phyloP scores from a whole-genome alignment of 2,329 filamentous ascomycete species.

The Pseudofabraea citricarpa region DNA sequence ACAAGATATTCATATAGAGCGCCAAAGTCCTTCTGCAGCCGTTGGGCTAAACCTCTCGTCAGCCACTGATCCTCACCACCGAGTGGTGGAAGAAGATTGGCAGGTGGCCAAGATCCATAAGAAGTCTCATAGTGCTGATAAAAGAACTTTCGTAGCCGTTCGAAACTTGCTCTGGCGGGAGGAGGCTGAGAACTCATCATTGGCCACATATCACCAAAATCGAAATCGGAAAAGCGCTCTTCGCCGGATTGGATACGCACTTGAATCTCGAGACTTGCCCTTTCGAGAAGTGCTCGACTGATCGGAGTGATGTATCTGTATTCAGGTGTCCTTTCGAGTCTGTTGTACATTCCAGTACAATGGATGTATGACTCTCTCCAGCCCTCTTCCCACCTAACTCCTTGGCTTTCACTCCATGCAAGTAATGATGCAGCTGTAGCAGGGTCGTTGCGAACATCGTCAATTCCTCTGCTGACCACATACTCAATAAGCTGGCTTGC shows the following conservation, averaged over 20 bases:
- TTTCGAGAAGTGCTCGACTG: slow-evolving; percentile 57
- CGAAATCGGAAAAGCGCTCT: slow-evolving; percentile 53
- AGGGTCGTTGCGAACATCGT: slow-evolving; percentile 58
- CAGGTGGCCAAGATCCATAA: slow-evolving; percentile 60
- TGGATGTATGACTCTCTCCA: slow-evolving; percentile 66
- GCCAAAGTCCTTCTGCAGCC: slow-evolving; percentile 62
- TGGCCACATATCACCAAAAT: slow-evolving; percentile 59
- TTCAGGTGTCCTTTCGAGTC: slow-evolving; percentile 47
- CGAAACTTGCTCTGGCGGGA: slow-evolving; percentile 43
- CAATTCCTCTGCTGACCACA: slow-evolving; percentile 52
- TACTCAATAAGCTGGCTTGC: slow-evolving; percentile 58
- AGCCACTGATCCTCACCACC: slow-evolving; percentile 52
- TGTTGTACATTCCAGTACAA: slow-evolving; percentile 56
- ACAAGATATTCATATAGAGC: slow-evolving; percentile 68
- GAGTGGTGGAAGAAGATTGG: slow-evolving; percentile 13
- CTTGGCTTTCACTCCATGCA: slow-evolving; percentile 59
- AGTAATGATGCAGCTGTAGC: slow-evolving; percentile 57
- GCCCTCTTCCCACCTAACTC: slow-evolving; percentile 57
- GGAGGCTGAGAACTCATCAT: slow-evolving; percentile 24
- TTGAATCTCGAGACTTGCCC: slow-evolving; percentile 56
- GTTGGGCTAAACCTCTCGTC: slow-evolving; percentile 49
- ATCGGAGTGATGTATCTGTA: slow-evolving; percentile 56
- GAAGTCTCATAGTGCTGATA: slow-evolving; percentile 48
- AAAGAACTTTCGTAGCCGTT: slow-evolving; percentile 57
- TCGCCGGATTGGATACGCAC: slow-evolving; percentile 59